Evolutionary conservation across 345 rosid species (phyloP).

Genomic region (Noccaea bulbosa): DNA sequence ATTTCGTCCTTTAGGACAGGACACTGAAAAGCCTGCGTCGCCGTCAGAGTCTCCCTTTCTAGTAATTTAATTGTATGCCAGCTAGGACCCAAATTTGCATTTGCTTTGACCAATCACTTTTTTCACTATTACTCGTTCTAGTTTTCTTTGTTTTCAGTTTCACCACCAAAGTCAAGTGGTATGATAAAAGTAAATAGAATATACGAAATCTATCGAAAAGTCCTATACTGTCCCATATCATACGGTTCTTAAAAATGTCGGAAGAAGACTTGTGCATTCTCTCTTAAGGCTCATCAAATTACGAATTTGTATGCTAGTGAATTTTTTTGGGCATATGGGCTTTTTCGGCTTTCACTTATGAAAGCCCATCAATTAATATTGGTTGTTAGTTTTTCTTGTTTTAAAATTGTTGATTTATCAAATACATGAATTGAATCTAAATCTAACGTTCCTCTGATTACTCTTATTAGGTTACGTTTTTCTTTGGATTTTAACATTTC

Average conservation of each 20-base stretch:
- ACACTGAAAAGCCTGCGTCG: conserved; percentile 46
- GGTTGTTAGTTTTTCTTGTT: neutral
- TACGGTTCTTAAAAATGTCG: too few relatives aligned
- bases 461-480: too few relatives aligned
- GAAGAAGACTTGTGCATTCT: too few relatives aligned
- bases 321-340: too few relatives aligned
- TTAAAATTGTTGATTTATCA: neutral
- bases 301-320: too few relatives aligned
- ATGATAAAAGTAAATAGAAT: too few relatives aligned
- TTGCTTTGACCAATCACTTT: conserved; percentile 32
- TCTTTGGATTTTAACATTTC: too few relatives aligned
- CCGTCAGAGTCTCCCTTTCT: conserved; percentile 38
- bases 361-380: neutral
- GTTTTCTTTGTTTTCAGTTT: neutral
- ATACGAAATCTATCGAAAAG: too few relatives aligned
- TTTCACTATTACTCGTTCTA: neutral
- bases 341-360: neutral
- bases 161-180: too few relatives aligned
- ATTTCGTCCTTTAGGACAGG: conserved; percentile 45
- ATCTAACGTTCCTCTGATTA: neutral
- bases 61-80: conserved; percentile 35
- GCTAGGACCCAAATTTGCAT: conserved; percentile 22
- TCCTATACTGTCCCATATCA: too few relatives aligned
- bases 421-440: neutral
- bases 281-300: too few relatives aligned